Conservation (phyloP, 768 basidiomycete species). For the Termitomyces sp. region DNA sequence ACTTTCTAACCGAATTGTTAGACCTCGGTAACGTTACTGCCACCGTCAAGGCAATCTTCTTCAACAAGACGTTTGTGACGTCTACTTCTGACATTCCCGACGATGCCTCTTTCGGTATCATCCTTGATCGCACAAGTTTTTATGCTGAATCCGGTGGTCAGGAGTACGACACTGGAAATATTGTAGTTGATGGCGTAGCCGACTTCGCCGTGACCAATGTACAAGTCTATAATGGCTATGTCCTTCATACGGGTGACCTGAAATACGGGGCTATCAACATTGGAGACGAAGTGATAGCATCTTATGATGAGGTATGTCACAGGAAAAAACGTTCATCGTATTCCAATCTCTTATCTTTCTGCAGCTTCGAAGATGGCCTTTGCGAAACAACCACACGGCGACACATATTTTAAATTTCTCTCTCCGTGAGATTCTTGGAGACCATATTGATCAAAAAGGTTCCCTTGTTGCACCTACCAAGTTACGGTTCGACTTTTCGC, state of each 20-base stretch:
- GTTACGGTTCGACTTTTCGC: conserved; percentile 97
- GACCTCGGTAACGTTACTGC: conserved; percentile 77
- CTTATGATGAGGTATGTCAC: conserved; percentile 81
- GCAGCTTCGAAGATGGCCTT: conserved; percentile 88
- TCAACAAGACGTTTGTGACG: conserved; percentile 67
- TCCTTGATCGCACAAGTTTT: conserved; percentile 92
- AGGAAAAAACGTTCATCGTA: background rate
- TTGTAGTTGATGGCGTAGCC: conserved; percentile 85
- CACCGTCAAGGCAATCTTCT: conserved; percentile 79
- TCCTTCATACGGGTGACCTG: conserved; percentile 86
- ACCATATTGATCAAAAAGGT: conserved; percentile 97
- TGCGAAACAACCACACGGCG: conserved; percentile 97
- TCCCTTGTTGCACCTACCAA: conserved; percentile 95
- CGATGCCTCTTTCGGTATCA: conserved; percentile 72
- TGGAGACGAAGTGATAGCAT: conserved; percentile 79
- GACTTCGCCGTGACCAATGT: conserved; percentile 95
- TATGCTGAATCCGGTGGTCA: conserved; percentile 98
- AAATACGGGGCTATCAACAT: conserved; percentile 84
- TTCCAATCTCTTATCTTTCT: background rate
- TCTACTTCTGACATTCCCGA: conserved; percentile 67
- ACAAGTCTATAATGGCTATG: conserved; percentile 93
- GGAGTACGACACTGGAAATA: conserved; percentile 93
- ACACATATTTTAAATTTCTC: conserved; percentile 97
- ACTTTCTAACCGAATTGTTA: conserved; percentile 25
- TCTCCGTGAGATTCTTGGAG: conserved; percentile 91